These are phyloP conservation scores for Salvia rosmarinus DNA, from an alignment of 257 asterid genomes.

Conservation along the genomic window DNA sequence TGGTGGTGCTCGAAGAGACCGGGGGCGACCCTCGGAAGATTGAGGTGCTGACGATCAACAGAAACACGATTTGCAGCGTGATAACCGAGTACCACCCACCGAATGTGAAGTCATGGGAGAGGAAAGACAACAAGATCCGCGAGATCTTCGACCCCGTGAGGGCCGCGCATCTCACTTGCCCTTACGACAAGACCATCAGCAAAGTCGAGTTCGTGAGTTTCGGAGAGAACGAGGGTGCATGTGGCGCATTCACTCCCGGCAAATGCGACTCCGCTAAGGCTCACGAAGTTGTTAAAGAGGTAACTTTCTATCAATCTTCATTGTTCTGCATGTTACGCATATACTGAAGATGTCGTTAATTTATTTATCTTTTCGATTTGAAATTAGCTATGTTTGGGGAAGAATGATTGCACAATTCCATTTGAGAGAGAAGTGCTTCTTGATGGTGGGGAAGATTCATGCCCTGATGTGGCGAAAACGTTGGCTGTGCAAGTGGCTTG, in stretches of 20 bases:
- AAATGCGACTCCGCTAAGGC: constrained; percentile 56
- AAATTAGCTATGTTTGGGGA: constrained; percentile 69
- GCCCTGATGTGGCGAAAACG: constrained; percentile 64
- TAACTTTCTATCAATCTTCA: neutral
- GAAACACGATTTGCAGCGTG: constrained; percentile 79
- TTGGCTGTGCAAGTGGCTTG: constrained; percentile 77
- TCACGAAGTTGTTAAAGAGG: constrained; percentile 52
- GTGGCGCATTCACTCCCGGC: constrained; percentile 57
- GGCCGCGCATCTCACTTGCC: constrained; percentile 68
- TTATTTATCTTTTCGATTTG: too few relatives aligned
- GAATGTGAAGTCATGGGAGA: constrained; percentile 57
- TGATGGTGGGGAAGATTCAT: constrained; percentile 48
- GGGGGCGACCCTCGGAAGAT: constrained; percentile 75
- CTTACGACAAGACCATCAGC: constrained; percentile 47
- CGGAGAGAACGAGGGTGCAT: constrained; percentile 73
- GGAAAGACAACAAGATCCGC: constrained; percentile 43
- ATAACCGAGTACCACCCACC: constrained; percentile 69
- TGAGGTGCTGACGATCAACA: constrained; percentile 53
- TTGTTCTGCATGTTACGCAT: too few relatives aligned
- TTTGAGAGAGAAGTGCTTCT: constrained; percentile 50
- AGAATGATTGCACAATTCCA: constrained; percentile 64
- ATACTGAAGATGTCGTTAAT: too few relatives aligned
- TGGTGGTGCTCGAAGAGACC: constrained; percentile 75
- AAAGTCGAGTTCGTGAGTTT: constrained; percentile 69
- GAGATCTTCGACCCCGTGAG: constrained; percentile 42